Evolutionary conservation across 2,329 filamentous ascomycete genomes (phyloP), one percentile per base, ranked within the genome.

Genomic region (Pyrenophora tritici-repentis): DNA sequence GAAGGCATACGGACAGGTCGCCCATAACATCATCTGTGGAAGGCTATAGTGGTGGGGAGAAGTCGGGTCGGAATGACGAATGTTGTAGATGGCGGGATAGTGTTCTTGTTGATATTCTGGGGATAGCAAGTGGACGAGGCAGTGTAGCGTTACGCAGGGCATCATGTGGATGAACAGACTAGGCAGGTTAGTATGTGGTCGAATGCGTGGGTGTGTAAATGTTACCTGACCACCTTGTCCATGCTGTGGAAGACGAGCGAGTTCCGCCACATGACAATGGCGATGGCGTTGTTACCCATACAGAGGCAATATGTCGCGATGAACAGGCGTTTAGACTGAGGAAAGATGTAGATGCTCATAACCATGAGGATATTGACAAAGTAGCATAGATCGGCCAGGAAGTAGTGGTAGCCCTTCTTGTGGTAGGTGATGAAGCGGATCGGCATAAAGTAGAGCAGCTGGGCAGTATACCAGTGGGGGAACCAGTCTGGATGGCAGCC

Each of bases 81-180:
- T 91, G 24, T 84, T 83, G 77, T 89, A 91, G 58, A 96, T 84
- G 10, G 92, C 93, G 0, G 93, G 92, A 70, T 96, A 97, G 16
- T 86, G 84, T 20, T 79, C 75, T 58, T 81, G 78, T 67, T 95
- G 88, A 35, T 83, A 72, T 17, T 85, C 84, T 1, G 83, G 74
- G 0, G 88, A 76, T 10, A 91, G 80, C 16, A 97, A 80, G 71
- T 99, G 94, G 13, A 96, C 89, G 12, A 99, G 81, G 69, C 91
- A 95, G 74, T 99, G 94, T 10, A 99, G 82, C 1, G 92, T 90
- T 5, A 89, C 93, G 60, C 92, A 96, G 1, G 94, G 94, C 93
- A 99, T 99, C 67, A 99, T 96, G 74, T 99, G 94, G 63, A 99
- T 97, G 77, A 99, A 99, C n/a, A 99, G 82, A 72, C 86, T 88